Evolutionary conservation across 176 grass and related monocot genomes (phyloP), one percentile per base, ranked within the genome.

Genomic region (Avena sativa): DNA sequence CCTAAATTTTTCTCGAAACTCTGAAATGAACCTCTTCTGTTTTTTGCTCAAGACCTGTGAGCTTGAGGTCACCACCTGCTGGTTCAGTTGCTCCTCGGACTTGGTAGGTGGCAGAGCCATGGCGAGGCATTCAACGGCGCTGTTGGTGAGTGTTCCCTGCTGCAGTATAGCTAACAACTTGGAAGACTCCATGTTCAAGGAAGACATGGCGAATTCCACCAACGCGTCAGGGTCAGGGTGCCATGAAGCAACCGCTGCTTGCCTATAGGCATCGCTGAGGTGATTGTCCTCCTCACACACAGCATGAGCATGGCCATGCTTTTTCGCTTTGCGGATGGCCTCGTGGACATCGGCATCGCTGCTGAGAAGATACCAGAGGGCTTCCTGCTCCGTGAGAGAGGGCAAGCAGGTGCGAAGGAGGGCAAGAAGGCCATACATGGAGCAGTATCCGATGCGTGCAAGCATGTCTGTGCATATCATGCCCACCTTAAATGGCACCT

Each of bases 1-100:
- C 43, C 48, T 57, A 23, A 80, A 38, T 44, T 80, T 87, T 3
- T 62, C 60, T 9, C 13, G 28, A 0, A 50, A 46, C 9, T 72
- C 51, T 48, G 11, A 49, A 34, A 80, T 62, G 53, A 86, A 87
- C 4, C 4, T 87, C 38, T 52, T 87, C 43, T 81, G 56, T 9
- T 19, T 72, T 16, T 48, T 44, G 79, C 25, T 80, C 8, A 86
- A 64, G 16, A 81, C 26, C 16, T 13, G 15, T 67, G 79, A 81
- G 44, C 25, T 34, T 38, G 28, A 67, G 1, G 11, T 5, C 30
- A 8, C 23, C 76, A 5, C 26, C 78, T 63, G 7, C 78, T 63
- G 7, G 36, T 38, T 73, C 43, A 3, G 3, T 9, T 51, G 12
- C 23, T 50, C 56, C 20, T 81, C 44, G 0, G 80, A 51, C 48